Evolutionary conservation across 768 basidiomycete genomes (phyloP), one percentile per base, ranked within the genome.

Genomic region (Boletus sp.): DNA sequence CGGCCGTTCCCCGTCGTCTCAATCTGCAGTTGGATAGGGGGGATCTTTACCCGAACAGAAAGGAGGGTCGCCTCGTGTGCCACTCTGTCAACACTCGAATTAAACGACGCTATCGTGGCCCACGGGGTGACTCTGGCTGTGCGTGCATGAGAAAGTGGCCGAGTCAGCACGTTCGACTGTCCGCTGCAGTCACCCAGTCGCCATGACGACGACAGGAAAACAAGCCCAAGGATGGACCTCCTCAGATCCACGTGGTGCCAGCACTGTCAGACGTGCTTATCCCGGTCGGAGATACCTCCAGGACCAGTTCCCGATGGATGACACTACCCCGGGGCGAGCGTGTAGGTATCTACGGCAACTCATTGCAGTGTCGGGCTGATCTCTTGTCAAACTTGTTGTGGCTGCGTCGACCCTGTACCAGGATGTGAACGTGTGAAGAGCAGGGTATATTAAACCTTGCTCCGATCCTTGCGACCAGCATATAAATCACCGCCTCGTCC

Each of bases 51-150:
- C 43, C 19, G 44, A 42, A 42, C 11, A 47, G 59, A 57, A 61
- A 58, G 60, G 41, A 59, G 57, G 61, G 61, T 47, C 15, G 61
- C 57, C 61, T 62, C 61, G 57, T 60, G 56, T 40, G 25, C n/a
- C n/a, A n/a, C n/a, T n/a, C n/a, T n/a, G n/a, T n/a, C n/a, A n/a
- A n/a, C n/a, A n/a, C n/a, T n/a, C n/a, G n/a, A n/a, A 23, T 40
- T 44, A 19, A 19, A 30, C 43, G 7, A 30, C 45, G 33, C 30
- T 15, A 15, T 32, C 29, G 29, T 13, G 11, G 38, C n/a, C 38
- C 38, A n/a, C 19, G 17, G 38, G 38, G 38, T 9, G 19, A 37
- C 19, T n/a, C 21, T 14, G 27, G 51, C 35, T 38, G 35, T 39
- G 49, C 15, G 23, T 21, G 8, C 25, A n/a, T 23, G 40, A 13